A percentile compares a stretch with the other conserved stretches of the same genome.
These are phyloP conservation scores for Drechslera avenae DNA, from an alignment of 2,329 filamentous ascomycete species.

Conservation along the genomic window DNA sequence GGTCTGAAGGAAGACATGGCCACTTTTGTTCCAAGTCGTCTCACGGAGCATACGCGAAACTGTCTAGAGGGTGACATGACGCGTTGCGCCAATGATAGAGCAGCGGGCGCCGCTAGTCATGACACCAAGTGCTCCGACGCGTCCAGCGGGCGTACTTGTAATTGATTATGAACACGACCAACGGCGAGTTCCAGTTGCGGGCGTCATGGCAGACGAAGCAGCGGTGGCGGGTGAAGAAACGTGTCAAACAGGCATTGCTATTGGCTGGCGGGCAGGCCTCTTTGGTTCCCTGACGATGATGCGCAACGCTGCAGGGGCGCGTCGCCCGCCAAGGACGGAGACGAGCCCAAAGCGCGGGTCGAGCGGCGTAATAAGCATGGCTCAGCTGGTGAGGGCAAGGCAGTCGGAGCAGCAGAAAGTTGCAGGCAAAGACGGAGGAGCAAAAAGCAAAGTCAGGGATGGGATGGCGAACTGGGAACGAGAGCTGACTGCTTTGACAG, in stretches of 20 bases:
- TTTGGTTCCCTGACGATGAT: slow-evolving; percentile 13
- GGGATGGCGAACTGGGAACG: not conserved
- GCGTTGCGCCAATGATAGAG: slow-evolving; percentile 1
- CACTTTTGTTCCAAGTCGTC: slow-evolving; percentile 4
- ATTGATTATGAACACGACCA: no score
- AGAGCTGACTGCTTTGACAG: slow-evolving; percentile 14
- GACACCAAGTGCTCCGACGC: not conserved
- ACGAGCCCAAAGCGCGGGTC: slow-evolving; percentile 1
- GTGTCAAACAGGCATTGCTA: slow-evolving; percentile 12
- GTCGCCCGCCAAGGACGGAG: slow-evolving; percentile 12
- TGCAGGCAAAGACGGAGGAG: not conserved
- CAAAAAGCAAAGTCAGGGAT: slow-evolving; percentile 9
- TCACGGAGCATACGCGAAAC: slow-evolving; percentile 14
- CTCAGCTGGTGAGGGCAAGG: no score
- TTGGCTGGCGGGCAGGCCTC: slow-evolving; percentile 10
- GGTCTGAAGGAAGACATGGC: no score
- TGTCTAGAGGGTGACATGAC: not conserved
- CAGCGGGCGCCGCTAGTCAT: not conserved
- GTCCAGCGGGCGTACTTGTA: no score
- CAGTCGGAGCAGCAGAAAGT: not conserved
- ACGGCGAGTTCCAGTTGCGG: not conserved
- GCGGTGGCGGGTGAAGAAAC: slow-evolving; percentile 16
- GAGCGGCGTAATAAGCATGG: not conserved
- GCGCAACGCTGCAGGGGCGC: slow-evolving; percentile 19
- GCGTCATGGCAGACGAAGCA: slow-evolving; percentile 7